Conservation (phyloP, 2,329 filamentous ascomycete species). For the Metarhizium robertsii region DNA sequence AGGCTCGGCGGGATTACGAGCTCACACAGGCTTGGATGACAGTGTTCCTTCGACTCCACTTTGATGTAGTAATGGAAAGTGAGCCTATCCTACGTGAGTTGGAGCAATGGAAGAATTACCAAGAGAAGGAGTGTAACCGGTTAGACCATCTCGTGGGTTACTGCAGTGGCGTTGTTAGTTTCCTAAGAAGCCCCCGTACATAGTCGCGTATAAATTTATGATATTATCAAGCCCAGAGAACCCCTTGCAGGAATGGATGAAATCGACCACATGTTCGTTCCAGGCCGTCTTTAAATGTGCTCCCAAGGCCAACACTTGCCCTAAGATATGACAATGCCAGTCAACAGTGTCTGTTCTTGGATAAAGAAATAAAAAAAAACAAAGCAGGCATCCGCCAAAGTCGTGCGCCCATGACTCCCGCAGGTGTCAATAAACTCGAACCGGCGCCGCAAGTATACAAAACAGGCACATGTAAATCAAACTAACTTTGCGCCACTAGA, state of each 20-base stretch:
- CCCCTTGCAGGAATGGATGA: too few relatives aligned
- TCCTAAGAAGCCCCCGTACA: constrained; percentile 54
- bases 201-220: neutral
- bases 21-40: constrained; percentile 96
- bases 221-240: neutral
- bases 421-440: too few relatives aligned
- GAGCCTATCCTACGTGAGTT: constrained; percentile 49
- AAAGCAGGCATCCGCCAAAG: too few relatives aligned
- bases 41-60: constrained; percentile 78
- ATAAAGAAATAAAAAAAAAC: too few relatives aligned
- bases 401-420: too few relatives aligned
- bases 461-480: too few relatives aligned
- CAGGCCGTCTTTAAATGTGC: too few relatives aligned
- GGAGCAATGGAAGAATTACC: constrained; percentile 60
- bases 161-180: constrained; percentile 76
- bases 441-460: too few relatives aligned
- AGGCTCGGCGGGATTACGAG: constrained; percentile 73
- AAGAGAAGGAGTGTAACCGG: constrained; percentile 61
- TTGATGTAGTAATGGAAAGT: constrained; percentile 43
- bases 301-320: too few relatives aligned
- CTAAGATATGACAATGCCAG: too few relatives aligned
- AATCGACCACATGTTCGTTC: too few relatives aligned
- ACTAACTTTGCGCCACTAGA: neutral
- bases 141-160: constrained; percentile 75
- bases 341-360: too few relatives aligned